Evolutionary conservation across 176 grass and related monocot species (phyloP), one percentile per base, ranked within the genome.

Genomic region (Rhynchospora tenuis): DNA sequence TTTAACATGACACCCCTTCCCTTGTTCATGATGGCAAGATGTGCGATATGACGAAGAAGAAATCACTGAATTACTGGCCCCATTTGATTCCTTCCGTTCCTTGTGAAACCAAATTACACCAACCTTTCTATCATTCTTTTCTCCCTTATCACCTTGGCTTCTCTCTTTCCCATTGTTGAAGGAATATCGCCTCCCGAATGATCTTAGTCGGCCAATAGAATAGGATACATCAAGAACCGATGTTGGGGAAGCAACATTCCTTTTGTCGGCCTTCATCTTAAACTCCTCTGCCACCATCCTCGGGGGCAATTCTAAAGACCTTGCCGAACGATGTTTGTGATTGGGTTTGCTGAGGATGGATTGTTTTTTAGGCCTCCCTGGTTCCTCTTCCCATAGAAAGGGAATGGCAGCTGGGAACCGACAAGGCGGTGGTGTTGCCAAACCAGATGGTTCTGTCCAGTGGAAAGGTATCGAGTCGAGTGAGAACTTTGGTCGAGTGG

Each of bases 211-310:
- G 17, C 0, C 9, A 16, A 76, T 9, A 55, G 24, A 16, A 59
- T 24, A 62, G 3, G 57, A 31, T 23, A 59, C 57, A 12, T 61
- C 42, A 23, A 81, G 78, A 43, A 81, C 56, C 1, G 78, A 81
- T 63, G 78, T 81, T 4, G 57, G 78, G 11, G 78, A 81, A 17
- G 22, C 31, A 27, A 3, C 11, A 27, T 66, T 45, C 43, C 31
- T 64, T 9, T 14, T 64, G 16, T 7, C 13, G 1, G 56, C n/a
- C 24, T 82, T 82, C 60, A 82, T 67, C 43, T 67, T 82, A 8
- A 82, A 31, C 61, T 67, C 80, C 46, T 82, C 80, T 14, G 60
- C 60, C 31, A 82, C 28, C 80, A 82, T 66, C 59, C 80, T 82
- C 6, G 80, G 80, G 0, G 80, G 80, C 22, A 82, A 28, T 26